Evolutionary conservation across 495 filamentous ascomycete species (phyloP), one percentile per base, ranked within the genome.

Genomic region (Cercophora samala): DNA sequence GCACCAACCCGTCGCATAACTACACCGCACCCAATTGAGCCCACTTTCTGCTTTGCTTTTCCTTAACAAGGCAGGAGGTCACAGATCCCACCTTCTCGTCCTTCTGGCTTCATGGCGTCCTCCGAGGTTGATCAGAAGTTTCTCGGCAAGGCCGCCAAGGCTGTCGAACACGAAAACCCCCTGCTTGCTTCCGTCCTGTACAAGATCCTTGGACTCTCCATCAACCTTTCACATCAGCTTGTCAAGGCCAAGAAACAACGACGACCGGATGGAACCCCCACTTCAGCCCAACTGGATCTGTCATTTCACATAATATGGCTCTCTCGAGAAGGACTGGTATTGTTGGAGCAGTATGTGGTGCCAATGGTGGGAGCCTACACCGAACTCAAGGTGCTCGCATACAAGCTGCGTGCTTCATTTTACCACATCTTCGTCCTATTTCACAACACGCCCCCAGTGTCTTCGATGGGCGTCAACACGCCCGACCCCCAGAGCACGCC

Each of bases 71-170:
- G 23, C 26, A 62, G n/a, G 60, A 22, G 18, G 60, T 19, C 21
- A 51, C 15, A 26, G 25, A 23, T 32, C 37, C 37, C 37, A 46
- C 63, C 2, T 51, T 29, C 23, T 66, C 58, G 22, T 32, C 63
- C 24, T 8, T 60, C 25, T 46, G 21, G 55, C 60, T 67, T 75
- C 66, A 98, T 97, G 95, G 94, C 96, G 77, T 93, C 92, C 76
- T 93, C 92, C 59, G 93, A 97, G 77, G 91, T 98, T 56, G 95
- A 98, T 77, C 93, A 97, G 81, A 98, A 97, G 80, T 96, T 93
- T 78, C 84, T 99, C 70, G 93, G 91, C 76, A 86, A 86, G 71
- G 89, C 96, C 70, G 94, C 95, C 69, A 90, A 87, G 76, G 81
- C 84, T 46, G 93, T 89, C 67, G 84, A 86, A 70, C 77, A 83